Conservation (phyloP, 352 stramenopile genomes). For the Thalassiosira pacifica region DNA sequence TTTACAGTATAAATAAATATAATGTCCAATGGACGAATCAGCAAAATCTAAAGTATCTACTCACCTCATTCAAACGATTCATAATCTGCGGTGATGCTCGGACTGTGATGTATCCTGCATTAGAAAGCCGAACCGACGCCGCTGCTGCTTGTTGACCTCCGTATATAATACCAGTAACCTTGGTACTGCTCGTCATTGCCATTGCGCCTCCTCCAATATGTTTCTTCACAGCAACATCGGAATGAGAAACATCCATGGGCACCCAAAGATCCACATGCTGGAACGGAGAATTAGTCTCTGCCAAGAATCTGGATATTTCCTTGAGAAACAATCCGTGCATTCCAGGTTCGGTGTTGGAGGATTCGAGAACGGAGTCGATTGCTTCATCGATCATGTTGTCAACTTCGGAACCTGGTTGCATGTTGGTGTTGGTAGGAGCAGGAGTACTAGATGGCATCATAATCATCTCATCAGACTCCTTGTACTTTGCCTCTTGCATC, state of each 20-base stretch:
- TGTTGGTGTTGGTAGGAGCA: background rate
- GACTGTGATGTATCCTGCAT: constrained; percentile 46
- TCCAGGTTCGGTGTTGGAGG: constrained; percentile 1
- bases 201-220: constrained; percentile 19
- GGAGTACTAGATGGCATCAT: no score
- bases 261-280: constrained; percentile 81
- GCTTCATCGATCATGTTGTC: constrained; percentile 32
- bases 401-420: background rate
- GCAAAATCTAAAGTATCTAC: no score
- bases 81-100: constrained; percentile 1
- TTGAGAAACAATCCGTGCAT: constrained; percentile 64
- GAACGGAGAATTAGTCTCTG: constrained; percentile 67
- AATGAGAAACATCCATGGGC: constrained; percentile 53
- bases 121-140: constrained; percentile 31
- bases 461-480: no score
- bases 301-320: constrained; percentile 66
- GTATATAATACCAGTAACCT: constrained; percentile 39
- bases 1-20: no score
- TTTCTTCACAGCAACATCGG: constrained; percentile 33
- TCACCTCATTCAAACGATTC: constrained; percentile 46
- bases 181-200: constrained; percentile 18
- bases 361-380: constrained; percentile 53
- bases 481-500: no score
- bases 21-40: no score
- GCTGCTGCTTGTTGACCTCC: constrained; percentile 19